Base-by-base conservation (phyloP, 2,329 filamentous ascomycete species). In the Colletotrichum sp. region DNA sequence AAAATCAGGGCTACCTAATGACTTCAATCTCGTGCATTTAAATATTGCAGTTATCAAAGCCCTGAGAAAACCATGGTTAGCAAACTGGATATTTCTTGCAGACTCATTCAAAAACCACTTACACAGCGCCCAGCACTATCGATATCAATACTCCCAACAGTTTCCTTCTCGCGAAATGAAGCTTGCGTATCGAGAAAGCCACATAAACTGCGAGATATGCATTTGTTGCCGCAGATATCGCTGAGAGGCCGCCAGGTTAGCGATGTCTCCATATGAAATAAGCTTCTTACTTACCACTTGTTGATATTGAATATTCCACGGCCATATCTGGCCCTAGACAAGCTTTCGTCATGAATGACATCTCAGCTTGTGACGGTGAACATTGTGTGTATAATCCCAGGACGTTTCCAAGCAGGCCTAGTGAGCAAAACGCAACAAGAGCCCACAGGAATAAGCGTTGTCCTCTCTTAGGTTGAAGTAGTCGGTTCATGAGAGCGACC, bases 141-240 rank as follows among this genome's bases (percentile, higher is more conserved):
- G 86, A 83, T 39, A 79, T 77, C 1, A 80, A 81, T 2, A 88
- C 72, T 1, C 83, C 86, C 5, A 87, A 49, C 78, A 87, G 87
- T 80, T 87, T 87, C 69, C 80, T 81, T 16, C 82, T 75, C 12
- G 82, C 81, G 77, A 88, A 81, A 44, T 86, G 84, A 9, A 88
- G 78, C 10, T 79, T 79, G 21, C 77, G 84, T 0, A 88, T 80
- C 0, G 87, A 81, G 2, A 85, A 63, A 3, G 83, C 82, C 0
- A 86, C 86, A 39, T 87, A 88, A 1, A 87, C 72, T 21, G 87
- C 85, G 9, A 88, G 81, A 65, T 88, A 88, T 1, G 87, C 79
- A 74, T 88, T 76, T 5, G 73, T 76, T 28, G 44, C 73, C 15
- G 73, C 73, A 3, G 73, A 76, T 28, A 76, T 76, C 7, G 26